phyloP scores from a whole-genome alignment of 129 eudicot species.

The Ambrosia trifida region DNA sequence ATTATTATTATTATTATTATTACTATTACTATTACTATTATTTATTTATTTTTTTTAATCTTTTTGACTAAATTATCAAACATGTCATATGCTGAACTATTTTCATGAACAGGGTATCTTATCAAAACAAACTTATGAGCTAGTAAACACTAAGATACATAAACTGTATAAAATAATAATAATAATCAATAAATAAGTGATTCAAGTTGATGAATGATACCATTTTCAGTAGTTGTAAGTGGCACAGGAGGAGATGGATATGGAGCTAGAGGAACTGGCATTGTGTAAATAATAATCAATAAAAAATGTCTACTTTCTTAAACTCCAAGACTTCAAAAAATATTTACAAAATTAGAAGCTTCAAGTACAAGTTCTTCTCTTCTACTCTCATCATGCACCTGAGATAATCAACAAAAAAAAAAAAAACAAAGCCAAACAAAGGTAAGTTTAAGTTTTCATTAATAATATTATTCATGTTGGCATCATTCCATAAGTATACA shows the following conservation, averaged over 20 bases:
- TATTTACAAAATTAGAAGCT: constrained; percentile 33
- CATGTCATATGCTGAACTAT: not conserved
- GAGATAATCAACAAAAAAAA: constrained; percentile 21
- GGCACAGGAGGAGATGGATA: constrained; percentile 70
- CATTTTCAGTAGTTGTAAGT: constrained; percentile 62
- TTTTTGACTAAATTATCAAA: not conserved
- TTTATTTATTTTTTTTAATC: too few species aligned
- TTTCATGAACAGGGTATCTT: too few species aligned
- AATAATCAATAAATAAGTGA: not conserved
- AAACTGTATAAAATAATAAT: not conserved
- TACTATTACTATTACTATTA: too few species aligned
- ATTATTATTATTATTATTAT: too few species aligned
- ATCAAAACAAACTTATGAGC: too few species aligned
- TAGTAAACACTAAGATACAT: not conserved
- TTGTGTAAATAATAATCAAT: constrained; percentile 36
- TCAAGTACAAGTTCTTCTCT: constrained; percentile 22
- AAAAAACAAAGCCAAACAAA: not conserved
- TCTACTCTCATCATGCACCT: constrained; percentile 39
- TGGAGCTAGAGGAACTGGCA: constrained; percentile 93
- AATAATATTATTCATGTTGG: constrained; percentile 32
- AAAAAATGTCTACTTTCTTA: constrained; percentile 19
- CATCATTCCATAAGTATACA: constrained; percentile 34
- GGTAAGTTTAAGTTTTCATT: constrained; percentile 5
- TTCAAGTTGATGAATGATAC: constrained; percentile 31
- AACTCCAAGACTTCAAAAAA: constrained; percentile 39